phyloP scores from a whole-genome alignment of 2,329 filamentous ascomycete species.

The Trichoderma asperellum region DNA sequence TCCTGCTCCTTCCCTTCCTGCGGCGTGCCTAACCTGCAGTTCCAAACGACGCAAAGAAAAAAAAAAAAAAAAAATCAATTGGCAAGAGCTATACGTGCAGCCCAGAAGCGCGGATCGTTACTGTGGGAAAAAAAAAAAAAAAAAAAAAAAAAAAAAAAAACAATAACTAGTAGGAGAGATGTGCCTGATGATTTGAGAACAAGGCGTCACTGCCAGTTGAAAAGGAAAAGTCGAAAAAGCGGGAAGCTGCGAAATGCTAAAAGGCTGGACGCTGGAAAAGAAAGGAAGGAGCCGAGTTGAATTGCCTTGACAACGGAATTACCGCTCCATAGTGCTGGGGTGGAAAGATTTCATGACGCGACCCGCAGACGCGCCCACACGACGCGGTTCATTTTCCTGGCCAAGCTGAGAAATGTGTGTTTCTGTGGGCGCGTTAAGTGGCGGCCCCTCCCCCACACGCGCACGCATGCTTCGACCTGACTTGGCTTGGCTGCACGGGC shows the following conservation, averaged over 20 bases:
- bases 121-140: not conserved
- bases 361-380: slow-evolving; percentile 24
- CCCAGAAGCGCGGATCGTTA: not conserved
- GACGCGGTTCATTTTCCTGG: slow-evolving; percentile 6
- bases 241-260: not conserved
- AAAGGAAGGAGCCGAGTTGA: not conserved
- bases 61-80: not conserved
- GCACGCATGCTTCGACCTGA: not conserved
- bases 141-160: not conserved
- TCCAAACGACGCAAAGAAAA: not conserved
- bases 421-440: slow-evolving; percentile 12
- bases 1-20: slow-evolving; percentile 1
- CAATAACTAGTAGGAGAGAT: not conserved
- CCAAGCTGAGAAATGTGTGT: not conserved
- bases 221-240: not conserved
- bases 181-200: not conserved
- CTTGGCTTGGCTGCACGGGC: not conserved
- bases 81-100: not conserved
- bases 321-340: not conserved
- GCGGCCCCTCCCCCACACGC: slow-evolving; percentile 2
- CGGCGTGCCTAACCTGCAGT: slow-evolving; percentile 18
- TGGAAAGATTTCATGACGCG: slow-evolving; percentile 19
- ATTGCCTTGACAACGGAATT: slow-evolving; percentile 29
- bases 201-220: not conserved
- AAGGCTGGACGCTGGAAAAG: not conserved